Evolutionary conservation across 768 basidiomycete genomes (phyloP).

Genomic region (Collybiopsis luxurians): DNA sequence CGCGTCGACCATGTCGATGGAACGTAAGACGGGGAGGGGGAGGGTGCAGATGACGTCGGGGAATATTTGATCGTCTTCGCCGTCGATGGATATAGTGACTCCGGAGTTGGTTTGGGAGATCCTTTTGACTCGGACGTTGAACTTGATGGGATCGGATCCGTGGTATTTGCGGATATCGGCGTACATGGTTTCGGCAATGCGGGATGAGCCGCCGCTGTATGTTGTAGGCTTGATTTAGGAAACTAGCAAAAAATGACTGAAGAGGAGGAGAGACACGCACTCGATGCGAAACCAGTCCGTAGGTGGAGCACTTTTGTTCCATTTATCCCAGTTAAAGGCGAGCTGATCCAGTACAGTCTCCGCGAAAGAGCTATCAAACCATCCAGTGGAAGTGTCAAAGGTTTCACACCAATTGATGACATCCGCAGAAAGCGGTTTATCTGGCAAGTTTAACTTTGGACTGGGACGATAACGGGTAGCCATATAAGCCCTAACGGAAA

Average conservation of each 20-base stretch:
- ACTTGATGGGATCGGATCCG: too few relatives aligned
- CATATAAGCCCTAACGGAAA: too few relatives aligned
- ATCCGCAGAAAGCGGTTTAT: too few relatives aligned
- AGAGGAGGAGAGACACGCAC: constrained; percentile 8
- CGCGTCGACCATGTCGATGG: constrained; percentile 21
- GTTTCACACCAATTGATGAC: neutral
- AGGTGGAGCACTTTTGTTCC: too few relatives aligned
- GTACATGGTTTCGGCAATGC: too few relatives aligned
- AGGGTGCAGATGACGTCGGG: constrained; percentile 30
- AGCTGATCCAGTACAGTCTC: constrained; percentile 31
- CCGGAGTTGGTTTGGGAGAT: neutral
- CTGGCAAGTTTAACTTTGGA: too few relatives aligned
- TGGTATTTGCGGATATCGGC: too few relatives aligned
- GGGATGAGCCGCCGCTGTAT: too few relatives aligned
- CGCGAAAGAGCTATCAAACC: constrained; percentile 35
- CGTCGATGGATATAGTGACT: neutral
- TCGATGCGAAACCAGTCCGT: constrained; percentile 28
- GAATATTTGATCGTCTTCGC: constrained; percentile 4
- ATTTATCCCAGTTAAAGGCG: constrained; percentile 14
- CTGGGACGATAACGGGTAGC: too few relatives aligned
- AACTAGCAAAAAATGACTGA: constrained; percentile 11
- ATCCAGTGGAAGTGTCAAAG: constrained; percentile 17
- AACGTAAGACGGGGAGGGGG: constrained; percentile 27
- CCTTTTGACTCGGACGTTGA: neutral
- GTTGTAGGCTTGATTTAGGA: too few relatives aligned